These are phyloP conservation scores for Fusarium ramigenum DNA, from an alignment of 2,329 filamentous ascomycete genomes.

Conservation along the genomic window DNA sequence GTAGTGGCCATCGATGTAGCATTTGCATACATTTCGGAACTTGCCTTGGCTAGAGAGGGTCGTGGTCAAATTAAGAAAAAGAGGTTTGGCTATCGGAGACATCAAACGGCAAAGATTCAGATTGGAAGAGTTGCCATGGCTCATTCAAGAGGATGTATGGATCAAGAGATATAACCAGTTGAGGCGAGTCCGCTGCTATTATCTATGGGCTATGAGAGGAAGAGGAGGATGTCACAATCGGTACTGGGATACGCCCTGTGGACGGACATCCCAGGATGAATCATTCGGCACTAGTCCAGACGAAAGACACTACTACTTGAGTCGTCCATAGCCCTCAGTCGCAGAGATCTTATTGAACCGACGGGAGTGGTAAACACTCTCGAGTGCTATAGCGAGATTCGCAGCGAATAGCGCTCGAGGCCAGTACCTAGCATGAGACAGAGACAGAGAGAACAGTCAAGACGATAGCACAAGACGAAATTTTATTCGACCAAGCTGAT, in stretches of 20 bases:
- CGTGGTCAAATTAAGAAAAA: conserved; percentile 40
- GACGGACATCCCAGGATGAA: conserved; percentile 45
- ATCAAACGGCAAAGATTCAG: conserved; percentile 38
- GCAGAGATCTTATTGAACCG: conserved; percentile 55
- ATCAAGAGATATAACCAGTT: conserved; percentile 39
- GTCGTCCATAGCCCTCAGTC: conserved; percentile 59
- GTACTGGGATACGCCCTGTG: conserved; percentile 42
- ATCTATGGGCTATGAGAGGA: conserved; percentile 31
- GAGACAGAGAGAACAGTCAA: conserved; percentile 58
- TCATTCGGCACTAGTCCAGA: conserved; percentile 46
- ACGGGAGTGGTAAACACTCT: conserved; percentile 51
- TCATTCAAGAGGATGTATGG: conserved; percentile 35
- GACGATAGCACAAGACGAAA: conserved; percentile 76
- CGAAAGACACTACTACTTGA: conserved; percentile 45
- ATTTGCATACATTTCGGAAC: conserved; percentile 34
- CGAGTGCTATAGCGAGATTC: conserved; percentile 63
- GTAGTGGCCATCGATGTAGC: conserved; percentile 33
- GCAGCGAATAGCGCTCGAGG: conserved; percentile 69
- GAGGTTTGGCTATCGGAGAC: conserved; percentile 38
- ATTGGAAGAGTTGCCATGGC: conserved; percentile 37
- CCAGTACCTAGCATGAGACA: conserved; percentile 70
- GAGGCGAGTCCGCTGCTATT: conserved; percentile 32
- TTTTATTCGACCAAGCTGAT: conserved; percentile 57
- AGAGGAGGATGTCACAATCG: conserved; percentile 43
- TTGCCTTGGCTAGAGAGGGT: conserved; percentile 44